A percentile compares a stretch with the other conserved stretches of the same genome.
These are phyloP conservation scores for Acanthamoeba triangularis DNA, from an alignment of 208 protist genomes.

Conservation along the genomic window DNA sequence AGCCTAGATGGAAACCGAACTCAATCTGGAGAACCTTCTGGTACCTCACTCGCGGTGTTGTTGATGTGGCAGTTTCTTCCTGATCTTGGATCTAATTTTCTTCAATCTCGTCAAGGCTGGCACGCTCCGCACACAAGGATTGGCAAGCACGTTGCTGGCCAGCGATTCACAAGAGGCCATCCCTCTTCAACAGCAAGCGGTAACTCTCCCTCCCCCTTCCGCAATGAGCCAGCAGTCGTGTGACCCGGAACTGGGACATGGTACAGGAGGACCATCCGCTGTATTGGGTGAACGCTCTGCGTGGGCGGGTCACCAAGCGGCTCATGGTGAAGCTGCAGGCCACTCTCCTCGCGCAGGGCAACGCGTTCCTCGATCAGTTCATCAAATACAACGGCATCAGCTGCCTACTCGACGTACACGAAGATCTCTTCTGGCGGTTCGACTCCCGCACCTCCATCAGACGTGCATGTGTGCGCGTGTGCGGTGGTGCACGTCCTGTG, in stretches of 20 bases:
- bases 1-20: background rate
- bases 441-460: background rate
- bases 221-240: too few species aligned
- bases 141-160: background rate
- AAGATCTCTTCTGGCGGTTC: slow-evolving; percentile 63
- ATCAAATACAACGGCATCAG: slow-evolving; percentile 38
- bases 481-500: too few species aligned
- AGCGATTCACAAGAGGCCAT: background rate
- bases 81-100: background rate
- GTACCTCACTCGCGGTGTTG: background rate
- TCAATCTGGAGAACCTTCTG: background rate
- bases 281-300: slow-evolving; percentile 41
- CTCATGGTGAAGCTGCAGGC: slow-evolving; percentile 12
- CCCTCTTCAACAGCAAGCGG: background rate
- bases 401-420: slow-evolving; percentile 29
- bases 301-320: slow-evolving; percentile 39
- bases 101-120: background rate
- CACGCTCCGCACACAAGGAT: background rate
- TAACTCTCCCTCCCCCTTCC: background rate
- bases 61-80: background rate
- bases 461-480: too few species aligned
- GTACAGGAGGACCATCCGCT: background rate
- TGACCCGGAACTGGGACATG: too few species aligned
- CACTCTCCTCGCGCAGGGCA: background rate
- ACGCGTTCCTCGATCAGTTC: slow-evolving; percentile 20